phyloP scores from a whole-genome alignment of 1,139 yeast species.

The Casaregolazyma lundiana region DNA sequence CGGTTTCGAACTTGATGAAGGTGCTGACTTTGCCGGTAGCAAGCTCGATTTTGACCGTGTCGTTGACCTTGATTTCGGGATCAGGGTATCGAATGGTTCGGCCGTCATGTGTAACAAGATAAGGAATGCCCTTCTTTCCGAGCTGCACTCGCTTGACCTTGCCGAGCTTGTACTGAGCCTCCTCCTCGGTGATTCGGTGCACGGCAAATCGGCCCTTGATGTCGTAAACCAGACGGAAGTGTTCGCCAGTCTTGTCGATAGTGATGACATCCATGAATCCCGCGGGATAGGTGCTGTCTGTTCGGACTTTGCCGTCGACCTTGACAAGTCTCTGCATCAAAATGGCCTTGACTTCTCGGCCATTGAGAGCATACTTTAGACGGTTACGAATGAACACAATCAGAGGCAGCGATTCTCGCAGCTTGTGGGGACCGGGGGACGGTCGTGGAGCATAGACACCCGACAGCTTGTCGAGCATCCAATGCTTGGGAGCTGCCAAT shows the following conservation, averaged over 20 bases:
- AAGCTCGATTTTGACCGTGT: slow-evolving; percentile 93
- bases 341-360: slow-evolving; percentile 98
- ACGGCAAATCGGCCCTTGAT: slow-evolving; percentile 98
- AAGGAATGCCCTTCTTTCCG: slow-evolving; percentile 98
- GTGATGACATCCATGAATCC: slow-evolving; percentile 99
- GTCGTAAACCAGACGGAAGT: slow-evolving; percentile 98
- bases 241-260: slow-evolving; percentile 96
- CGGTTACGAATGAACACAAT: slow-evolving; percentile 98
- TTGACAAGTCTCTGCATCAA: slow-evolving; percentile 98
- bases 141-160: slow-evolving; percentile 96
- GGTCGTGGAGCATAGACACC: slow-evolving; percentile 99
- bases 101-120: slow-evolving; percentile 98
- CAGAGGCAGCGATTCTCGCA: slow-evolving; percentile 98
- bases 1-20: slow-evolving; percentile 91
- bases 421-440: slow-evolving; percentile 99
- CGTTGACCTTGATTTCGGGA: slow-evolving; percentile 92
- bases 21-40: slow-evolving; percentile 93
- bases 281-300: slow-evolving; percentile 97
- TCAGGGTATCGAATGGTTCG: slow-evolving; percentile 99
- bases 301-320: slow-evolving; percentile 99
- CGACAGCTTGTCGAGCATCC: slow-evolving; percentile 99
- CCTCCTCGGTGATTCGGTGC: slow-evolving; percentile 98
- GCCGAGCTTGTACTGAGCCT: slow-evolving; percentile 96
- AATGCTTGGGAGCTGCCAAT: slow-evolving; percentile 99
- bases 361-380: slow-evolving; percentile 98